Conservation (phyloP, 73 alveolate genomes). For the Paramecium octaurelia region DNA sequence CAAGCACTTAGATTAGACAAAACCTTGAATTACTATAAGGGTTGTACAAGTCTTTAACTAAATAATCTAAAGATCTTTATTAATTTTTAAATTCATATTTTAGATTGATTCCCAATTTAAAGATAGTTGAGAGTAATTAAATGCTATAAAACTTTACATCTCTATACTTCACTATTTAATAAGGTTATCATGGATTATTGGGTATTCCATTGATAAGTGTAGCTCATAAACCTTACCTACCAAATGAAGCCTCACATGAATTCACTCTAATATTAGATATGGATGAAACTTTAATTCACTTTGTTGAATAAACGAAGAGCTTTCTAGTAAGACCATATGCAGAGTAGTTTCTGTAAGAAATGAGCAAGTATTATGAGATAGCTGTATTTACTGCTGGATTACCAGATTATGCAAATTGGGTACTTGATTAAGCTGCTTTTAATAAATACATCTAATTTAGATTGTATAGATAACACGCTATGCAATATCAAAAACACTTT, state of each 20-base stretch:
- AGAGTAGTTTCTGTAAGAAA: conserved; percentile 83
- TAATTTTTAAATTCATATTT: not conserved
- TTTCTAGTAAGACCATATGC: conserved; percentile 92
- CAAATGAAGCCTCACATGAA: not conserved
- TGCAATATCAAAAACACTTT: conserved; percentile 81
- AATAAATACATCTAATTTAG: conserved; percentile 75
- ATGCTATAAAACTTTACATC: not conserved
- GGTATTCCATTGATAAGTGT: conserved; percentile 57
- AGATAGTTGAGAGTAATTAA: not conserved
- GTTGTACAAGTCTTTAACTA: not conserved
- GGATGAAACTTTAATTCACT: conserved; percentile 98
- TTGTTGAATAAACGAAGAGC: conserved; percentile 86
- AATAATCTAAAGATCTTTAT: not conserved
- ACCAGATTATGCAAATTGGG: conserved; percentile 96
- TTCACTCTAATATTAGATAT: conserved; percentile 92
- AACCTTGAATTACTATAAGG: not conserved
- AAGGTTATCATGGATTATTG: conserved; percentile 43
- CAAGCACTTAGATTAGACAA: not conserved
- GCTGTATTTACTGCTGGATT: conserved; percentile 98
- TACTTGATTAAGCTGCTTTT: conserved; percentile 80
- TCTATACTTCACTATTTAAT: not conserved
- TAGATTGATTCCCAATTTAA: not conserved
- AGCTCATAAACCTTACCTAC: conserved; percentile 55
- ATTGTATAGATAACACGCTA: conserved; percentile 93
- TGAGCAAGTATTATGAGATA: conserved; percentile 90